A percentile compares a stretch with the other conserved stretches of the same genome.
These are phyloP conservation scores for Colletotrichum abscissum DNA, from an alignment of 2,329 filamentous ascomycete species.

Conservation along the genomic window DNA sequence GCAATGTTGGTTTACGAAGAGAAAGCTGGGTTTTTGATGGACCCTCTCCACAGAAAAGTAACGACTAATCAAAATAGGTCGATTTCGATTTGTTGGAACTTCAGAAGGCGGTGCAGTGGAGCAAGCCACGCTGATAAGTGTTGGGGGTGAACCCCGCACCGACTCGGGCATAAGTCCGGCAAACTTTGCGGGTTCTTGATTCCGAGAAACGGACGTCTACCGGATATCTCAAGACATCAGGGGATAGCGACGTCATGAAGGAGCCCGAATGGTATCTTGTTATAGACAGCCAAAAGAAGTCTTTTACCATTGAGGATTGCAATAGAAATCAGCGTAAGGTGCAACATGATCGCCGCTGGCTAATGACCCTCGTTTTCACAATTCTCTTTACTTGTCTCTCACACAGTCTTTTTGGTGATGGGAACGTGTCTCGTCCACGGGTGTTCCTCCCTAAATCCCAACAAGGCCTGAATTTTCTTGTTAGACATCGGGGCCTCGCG, in stretches of 20 bases:
- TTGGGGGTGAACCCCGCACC: background rate
- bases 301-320: no score
- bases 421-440: constrained; percentile 55
- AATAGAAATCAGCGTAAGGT: no score
- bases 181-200: background rate
- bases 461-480: constrained; percentile 66
- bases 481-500: constrained; percentile 72
- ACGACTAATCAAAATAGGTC: background rate
- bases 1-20: background rate
- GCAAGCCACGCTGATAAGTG: background rate
- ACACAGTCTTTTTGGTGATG: background rate
- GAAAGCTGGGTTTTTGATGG: background rate
- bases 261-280: no score
- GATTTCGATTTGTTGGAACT: background rate
- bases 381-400: background rate
- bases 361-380: no score
- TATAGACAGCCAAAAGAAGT: no score
- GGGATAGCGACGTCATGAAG: background rate
- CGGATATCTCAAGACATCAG: background rate
- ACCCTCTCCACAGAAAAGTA: background rate
- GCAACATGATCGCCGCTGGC: no score
- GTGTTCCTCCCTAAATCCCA: constrained; percentile 70
- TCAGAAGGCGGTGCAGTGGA: background rate
- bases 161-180: background rate
- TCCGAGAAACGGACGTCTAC: background rate